phyloP scores from a whole-genome alignment of 306 rosid species.

The Casuarina equisetifolia region DNA sequence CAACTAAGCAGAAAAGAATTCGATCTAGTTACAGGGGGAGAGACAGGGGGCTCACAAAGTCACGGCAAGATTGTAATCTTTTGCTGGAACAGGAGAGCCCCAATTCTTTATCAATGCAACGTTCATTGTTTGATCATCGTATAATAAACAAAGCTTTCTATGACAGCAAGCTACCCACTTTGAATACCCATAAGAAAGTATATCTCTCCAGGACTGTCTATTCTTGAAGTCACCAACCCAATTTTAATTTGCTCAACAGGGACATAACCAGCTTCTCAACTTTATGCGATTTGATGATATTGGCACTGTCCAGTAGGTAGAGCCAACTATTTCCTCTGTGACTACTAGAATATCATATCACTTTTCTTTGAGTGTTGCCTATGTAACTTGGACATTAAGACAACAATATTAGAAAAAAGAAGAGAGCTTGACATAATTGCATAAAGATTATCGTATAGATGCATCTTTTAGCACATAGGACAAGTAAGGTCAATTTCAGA shows the following conservation, averaged over 20 bases:
- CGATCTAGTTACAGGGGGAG: neutral
- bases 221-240: conserved; percentile 3
- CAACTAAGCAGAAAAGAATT: neutral
- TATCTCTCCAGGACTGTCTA: conserved; percentile 17
- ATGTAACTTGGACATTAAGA: neutral
- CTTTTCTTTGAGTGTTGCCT: neutral
- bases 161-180: conserved; percentile 20
- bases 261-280: neutral
- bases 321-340: conserved; percentile 34
- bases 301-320: conserved; percentile 1
- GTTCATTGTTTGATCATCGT: conserved; percentile 10
- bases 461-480: conserved; percentile 12
- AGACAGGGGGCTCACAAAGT: neutral
- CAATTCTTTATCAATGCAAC: conserved; percentile 6
- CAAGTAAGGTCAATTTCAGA: neutral
- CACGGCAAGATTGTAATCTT: conserved; percentile 31
- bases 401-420: neutral
- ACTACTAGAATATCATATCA: conserved; percentile 8
- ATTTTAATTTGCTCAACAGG: neutral
- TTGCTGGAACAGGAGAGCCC: conserved; percentile 23
- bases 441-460: neutral
- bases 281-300: neutral
- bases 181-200: neutral
- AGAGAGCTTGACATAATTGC: neutral
- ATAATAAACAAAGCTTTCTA: conserved; percentile 22